Evolutionary conservation across 192 early-diverging fungal genomes (phyloP).

Genomic region (Entophlyctis helioformis): DNA sequence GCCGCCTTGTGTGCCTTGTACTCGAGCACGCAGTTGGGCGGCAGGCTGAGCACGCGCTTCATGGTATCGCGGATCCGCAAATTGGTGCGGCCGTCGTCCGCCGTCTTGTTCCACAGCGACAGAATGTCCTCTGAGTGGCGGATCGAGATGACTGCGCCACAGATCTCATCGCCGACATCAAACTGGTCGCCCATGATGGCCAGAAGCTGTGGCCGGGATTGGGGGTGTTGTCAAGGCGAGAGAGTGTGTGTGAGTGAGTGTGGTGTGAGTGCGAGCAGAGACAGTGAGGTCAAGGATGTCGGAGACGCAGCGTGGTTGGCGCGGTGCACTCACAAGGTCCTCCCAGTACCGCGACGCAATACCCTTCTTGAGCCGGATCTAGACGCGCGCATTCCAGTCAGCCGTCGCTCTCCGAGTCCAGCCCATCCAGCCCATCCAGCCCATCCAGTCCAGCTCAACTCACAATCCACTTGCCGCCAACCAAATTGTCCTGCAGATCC

Average conservation of each 20-base stretch:
- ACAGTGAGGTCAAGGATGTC: too few species aligned
- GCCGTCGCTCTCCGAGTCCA: too few species aligned
- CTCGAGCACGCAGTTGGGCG: slow-evolving; percentile 77
- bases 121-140: slow-evolving; percentile 87
- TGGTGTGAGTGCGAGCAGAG: too few species aligned
- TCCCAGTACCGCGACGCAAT: slow-evolving; percentile 89
- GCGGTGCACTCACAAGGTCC: slow-evolving; percentile 42
- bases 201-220: slow-evolving; percentile 62
- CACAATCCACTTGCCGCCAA: slow-evolving; percentile 91
- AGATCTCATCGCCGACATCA: slow-evolving; percentile 77
- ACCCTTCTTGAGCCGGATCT: slow-evolving; percentile 78
- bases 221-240: too few species aligned
- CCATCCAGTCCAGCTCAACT: too few species aligned
- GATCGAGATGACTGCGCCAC: slow-evolving; percentile 87
- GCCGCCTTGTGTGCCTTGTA: slow-evolving; percentile 85
- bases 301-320: too few species aligned
- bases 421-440: too few species aligned
- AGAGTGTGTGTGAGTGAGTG: too few species aligned
- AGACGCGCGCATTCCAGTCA: too few species aligned
- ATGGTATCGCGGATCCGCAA: slow-evolving; percentile 78
- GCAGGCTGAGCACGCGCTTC: slow-evolving; percentile 76
- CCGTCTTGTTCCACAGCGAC: slow-evolving; percentile 86
- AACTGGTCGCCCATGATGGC: slow-evolving; percentile 87
- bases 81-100: slow-evolving; percentile 73
- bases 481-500: slow-evolving; percentile 63